Evolutionary conservation across 306 rosid species (phyloP).

Genomic region (Rosa persica): DNA sequence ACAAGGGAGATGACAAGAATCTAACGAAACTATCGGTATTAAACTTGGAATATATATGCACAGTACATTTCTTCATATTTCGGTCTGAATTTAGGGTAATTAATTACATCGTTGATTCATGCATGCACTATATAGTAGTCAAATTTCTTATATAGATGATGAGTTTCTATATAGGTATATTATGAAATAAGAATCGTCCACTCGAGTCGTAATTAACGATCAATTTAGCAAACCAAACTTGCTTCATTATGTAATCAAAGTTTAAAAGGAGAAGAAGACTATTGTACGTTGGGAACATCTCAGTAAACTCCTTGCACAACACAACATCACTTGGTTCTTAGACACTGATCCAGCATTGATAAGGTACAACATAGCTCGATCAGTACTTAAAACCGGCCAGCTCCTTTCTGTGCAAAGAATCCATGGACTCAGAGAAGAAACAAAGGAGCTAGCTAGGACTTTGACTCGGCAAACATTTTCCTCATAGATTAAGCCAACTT

Average conservation of each 20-base stretch:
- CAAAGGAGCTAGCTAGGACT: too few relatives aligned
- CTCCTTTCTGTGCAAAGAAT: not conserved
- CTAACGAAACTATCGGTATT: not conserved
- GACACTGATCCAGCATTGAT: not conserved
- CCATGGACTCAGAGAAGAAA: too few relatives aligned
- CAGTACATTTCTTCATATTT: too few relatives aligned
- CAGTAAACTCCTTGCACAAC: not conserved
- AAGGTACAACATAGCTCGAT: not conserved
- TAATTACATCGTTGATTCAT: too few relatives aligned
- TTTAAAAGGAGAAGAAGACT: not conserved
- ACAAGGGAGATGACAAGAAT: not conserved
- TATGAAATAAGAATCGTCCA: not conserved
- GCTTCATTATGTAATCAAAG: not conserved
- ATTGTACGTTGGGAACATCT: not conserved
- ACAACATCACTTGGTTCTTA: too few relatives aligned
- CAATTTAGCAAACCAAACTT: not conserved
- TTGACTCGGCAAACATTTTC: too few relatives aligned
- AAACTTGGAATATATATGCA: not conserved
- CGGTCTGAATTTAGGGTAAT: too few relatives aligned
- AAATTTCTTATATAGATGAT: too few relatives aligned
- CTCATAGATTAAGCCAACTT: too few relatives aligned
- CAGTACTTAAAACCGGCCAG: not conserved
- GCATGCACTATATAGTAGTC: too few relatives aligned
- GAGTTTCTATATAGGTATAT: not conserved
- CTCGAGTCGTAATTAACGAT: not conserved